A percentile compares a stretch with the other conserved stretches of the same genome.
These are phyloP conservation scores for Cornus controversa DNA, from an alignment of 148 eudicot genomes.

Conservation along the genomic window DNA sequence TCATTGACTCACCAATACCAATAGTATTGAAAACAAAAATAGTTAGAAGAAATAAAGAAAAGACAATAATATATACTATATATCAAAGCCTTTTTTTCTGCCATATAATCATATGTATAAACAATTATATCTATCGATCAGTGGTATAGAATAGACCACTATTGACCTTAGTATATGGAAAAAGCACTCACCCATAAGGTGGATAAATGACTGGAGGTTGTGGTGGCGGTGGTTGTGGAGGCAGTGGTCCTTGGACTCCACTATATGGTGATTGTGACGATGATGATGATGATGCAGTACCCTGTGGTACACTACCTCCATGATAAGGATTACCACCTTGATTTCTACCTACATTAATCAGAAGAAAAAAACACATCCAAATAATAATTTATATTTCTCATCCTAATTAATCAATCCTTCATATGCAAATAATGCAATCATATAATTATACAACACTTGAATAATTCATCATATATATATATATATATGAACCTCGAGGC, in stretches of 20 bases:
- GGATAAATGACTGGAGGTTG: conserved; percentile 57
- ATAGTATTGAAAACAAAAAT: background rate
- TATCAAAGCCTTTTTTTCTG: background rate
- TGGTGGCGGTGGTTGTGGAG: conserved; percentile 47
- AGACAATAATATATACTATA: too few species aligned
- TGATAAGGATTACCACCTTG: conserved; percentile 33
- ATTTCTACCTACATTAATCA: conserved; percentile 43
- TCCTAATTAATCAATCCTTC: background rate
- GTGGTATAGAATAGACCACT: background rate
- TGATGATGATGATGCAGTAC: background rate
- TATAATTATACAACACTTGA: too few species aligned
- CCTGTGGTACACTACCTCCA: conserved; percentile 39
- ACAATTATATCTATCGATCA: background rate
- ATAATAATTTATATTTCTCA: background rate
- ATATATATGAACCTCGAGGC: conserved; percentile 47
- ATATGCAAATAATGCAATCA: too few species aligned
- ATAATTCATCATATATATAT: background rate
- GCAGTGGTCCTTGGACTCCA: conserved; percentile 17
- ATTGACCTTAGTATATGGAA: conserved; percentile 11
- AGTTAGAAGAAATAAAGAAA: background rate
- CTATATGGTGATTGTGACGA: conserved; percentile 1
- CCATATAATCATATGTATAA: background rate
- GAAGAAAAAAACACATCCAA: background rate
- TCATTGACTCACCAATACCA: conserved; percentile 9
- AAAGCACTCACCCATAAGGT: conserved; percentile 70